Evolutionary conservation across 257 asterid genomes (phyloP), one percentile per base, ranked within the genome.

Genomic region (Nicotiana knightiana): DNA sequence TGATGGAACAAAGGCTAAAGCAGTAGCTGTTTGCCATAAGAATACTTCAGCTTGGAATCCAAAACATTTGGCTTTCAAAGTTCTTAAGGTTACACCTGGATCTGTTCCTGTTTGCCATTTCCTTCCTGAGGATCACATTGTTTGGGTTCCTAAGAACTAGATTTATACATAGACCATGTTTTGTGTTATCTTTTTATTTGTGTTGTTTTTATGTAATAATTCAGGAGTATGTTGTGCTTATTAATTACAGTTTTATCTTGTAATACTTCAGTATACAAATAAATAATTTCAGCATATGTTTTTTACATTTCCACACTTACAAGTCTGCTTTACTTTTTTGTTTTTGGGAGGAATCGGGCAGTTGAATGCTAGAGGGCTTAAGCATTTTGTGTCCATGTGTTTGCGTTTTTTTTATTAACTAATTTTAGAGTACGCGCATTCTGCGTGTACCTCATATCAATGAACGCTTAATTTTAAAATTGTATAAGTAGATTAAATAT

Each of bases 1-100:
- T 0, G 92, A 91, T 61, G 95, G 99, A 24, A 83, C 91, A 9
- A 87, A 88, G 89, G 99, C 90, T 13, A 85, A 86, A 18, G 98
- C 95, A 0, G 92, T 89, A 75, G 97, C 92, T 0, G 89, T 94
- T 83, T 96, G 99, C 90, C 98, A 96, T 84, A 81, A 75, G 77
- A 92, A 96, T 53, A 92, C 99, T 9, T 88, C 97, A 10, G 87
- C 85, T 32, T 94, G 98, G 99, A 94, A 96, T 87, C 98, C 98
- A 3, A 92, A 93, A 80, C 98, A 94, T 81, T 84, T 96, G 90
- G 97, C 99, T 15, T 96, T 96, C 58, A 93, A 90, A 86, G 97
- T 92, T 87, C 95, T 96, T 1, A 96, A 94, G 67, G 98, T 96
- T 85, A 88, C 88, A 84, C 99, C 98, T 0, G 98, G 99, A 76